Conservation (phyloP, 176 grass and related monocot genomes). For the Leersia perrieri region DNA sequence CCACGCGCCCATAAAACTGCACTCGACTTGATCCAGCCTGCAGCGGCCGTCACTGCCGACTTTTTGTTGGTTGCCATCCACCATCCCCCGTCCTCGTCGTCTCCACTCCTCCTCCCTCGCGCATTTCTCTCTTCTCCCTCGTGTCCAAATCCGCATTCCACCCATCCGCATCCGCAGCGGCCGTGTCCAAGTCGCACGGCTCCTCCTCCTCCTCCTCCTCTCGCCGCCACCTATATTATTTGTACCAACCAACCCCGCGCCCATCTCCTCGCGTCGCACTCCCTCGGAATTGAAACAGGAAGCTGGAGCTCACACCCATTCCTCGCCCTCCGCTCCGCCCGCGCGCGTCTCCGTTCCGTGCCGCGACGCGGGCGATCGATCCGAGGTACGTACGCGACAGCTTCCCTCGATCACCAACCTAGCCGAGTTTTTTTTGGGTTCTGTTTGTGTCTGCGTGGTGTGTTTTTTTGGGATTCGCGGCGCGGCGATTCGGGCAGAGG, state of each 20-base stretch:
- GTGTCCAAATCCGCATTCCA: no score
- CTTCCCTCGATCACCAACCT: background rate
- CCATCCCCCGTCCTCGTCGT: no score
- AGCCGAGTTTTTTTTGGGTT: no score
- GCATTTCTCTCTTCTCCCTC: no score
- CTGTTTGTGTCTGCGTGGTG: no score
- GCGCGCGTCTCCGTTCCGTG: background rate
- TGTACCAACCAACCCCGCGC: background rate
- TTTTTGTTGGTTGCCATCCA: no score
- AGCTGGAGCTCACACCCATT: background rate
- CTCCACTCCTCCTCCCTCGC: no score
- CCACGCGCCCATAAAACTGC: background rate
- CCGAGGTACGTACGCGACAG: constrained; percentile 4
- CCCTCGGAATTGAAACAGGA: background rate
- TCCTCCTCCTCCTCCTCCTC: background rate
- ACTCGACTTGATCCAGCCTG: background rate
- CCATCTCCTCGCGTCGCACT: background rate
- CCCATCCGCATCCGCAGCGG: no score
- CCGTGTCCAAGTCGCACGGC: background rate
- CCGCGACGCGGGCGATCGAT: no score
- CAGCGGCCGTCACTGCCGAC: no score
- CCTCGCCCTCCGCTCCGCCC: background rate
- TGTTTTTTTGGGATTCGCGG: background rate
- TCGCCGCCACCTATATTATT: background rate
- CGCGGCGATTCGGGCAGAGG: background rate